phyloP scores from a whole-genome alignment of 495 filamentous ascomycete species.

The Neohortaea acidophila region DNA sequence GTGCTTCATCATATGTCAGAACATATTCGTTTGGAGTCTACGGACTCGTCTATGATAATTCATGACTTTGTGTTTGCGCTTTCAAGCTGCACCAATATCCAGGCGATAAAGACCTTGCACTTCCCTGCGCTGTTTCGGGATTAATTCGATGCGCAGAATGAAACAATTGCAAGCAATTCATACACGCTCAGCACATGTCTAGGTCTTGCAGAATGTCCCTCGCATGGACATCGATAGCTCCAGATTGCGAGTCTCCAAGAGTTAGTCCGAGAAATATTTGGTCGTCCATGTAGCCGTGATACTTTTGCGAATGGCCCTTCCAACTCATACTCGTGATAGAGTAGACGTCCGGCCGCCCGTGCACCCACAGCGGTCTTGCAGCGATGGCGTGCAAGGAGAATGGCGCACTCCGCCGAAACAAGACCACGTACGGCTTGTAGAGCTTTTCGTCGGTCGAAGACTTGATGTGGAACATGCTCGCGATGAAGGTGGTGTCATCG shows the following conservation, averaged over 20 bases:
- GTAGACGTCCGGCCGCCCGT: conserved; percentile 34
- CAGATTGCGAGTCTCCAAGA: conserved; percentile 32
- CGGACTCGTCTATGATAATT: too few species aligned
- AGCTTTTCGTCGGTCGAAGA: conserved; percentile 29
- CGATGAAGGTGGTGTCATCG: conserved; percentile 34
- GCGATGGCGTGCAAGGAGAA: conserved; percentile 37
- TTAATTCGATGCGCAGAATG: too few species aligned
- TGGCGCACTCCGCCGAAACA: conserved; percentile 31
- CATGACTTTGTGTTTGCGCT: too few species aligned
- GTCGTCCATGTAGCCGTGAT: conserved; percentile 38
- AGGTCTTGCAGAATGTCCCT: conserved; percentile 32
- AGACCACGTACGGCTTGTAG: conserved; percentile 40
- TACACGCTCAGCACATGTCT: conserved; percentile 23
- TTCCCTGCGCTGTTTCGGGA: too few species aligned
- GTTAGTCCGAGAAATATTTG: conserved; percentile 35
- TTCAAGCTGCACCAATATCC: too few species aligned
- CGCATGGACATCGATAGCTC: conserved; percentile 33
- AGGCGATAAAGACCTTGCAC: too few species aligned
- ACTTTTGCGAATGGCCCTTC: conserved; percentile 30
- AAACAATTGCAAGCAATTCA: too few species aligned
- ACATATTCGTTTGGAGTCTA: too few species aligned
- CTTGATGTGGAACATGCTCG: conserved; percentile 40
- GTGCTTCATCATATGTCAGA: too few species aligned
- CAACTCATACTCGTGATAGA: conserved; percentile 40
- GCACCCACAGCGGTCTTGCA: conserved; percentile 36